Evolutionary conservation across 2,329 filamentous ascomycete genomes (phyloP), one percentile per base, ranked within the genome.

Genomic region (Beauveria varroae): DNA sequence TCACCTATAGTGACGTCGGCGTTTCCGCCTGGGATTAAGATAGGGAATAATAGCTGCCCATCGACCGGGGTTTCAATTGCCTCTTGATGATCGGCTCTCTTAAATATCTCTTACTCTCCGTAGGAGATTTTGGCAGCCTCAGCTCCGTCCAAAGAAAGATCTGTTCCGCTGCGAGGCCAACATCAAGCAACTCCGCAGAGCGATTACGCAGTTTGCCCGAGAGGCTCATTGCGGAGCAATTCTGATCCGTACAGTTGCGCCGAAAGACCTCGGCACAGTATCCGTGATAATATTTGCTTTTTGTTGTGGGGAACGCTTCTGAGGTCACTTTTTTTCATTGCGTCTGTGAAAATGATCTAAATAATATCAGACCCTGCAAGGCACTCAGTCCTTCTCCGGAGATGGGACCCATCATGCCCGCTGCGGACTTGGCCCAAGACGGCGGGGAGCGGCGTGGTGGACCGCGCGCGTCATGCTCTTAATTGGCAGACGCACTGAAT

Each of bases 381-480:
- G 28, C 30, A 24, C 20, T 10, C 18, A 16, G 16, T 20, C 18
- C 14, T 46, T 16, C 22, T 43, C 9, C n/a, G 40, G 40, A 26
- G 8, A 54, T 12, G 26, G 40, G 40, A 44, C 53, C 52, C 53
- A 46, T 20, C 18, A 56, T 56, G 41, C 44, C 53, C 53, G 41
- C 40, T 56, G 53, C 53, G 53, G 53, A 56, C 53, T 56, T 56
- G 37, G 37, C 41, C 40, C 40, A 44, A 22, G 41, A 44, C 53
- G 41, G 41, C 24, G 40, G 5, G 41, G 16, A n/a, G 16, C 40
- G 37, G 37, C 22, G 22, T 55, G 16, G 18, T 30, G 52, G 12
- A 43, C 24, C 24, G 24, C 22, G 18, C 26, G n/a, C 12, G 18
- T n/a, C 41, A 43, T 46, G 44, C 12, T 26, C 14, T 14, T 2